Conservation (phyloP, 805 yeast species). For the Saccharomyces mikatae region DNA sequence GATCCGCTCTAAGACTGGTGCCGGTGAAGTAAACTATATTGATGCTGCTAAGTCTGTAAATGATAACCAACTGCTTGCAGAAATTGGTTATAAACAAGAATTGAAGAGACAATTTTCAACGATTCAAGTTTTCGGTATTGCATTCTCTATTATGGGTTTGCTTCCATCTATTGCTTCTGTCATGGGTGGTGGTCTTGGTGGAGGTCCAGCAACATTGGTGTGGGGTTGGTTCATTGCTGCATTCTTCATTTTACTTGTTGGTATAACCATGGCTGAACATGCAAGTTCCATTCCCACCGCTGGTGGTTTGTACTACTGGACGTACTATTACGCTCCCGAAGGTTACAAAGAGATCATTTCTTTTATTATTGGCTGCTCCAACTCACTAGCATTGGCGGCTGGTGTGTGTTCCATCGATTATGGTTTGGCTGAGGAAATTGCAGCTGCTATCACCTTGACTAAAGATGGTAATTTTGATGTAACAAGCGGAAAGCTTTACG, state of each 20-base stretch:
- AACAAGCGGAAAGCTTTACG: slow-evolving; percentile 49
- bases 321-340: slow-evolving; percentile 58
- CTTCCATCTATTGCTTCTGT: slow-evolving; percentile 57
- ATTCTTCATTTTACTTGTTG: slow-evolving; percentile 47
- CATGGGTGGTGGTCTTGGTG: slow-evolving; percentile 43
- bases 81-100: slow-evolving; percentile 65
- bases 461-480: slow-evolving; percentile 49
- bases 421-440: slow-evolving; percentile 54
- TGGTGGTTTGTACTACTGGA: slow-evolving; percentile 68
- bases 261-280: slow-evolving; percentile 55
- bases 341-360: slow-evolving; percentile 43
- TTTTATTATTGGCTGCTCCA: slow-evolving; percentile 58
- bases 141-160: slow-evolving; percentile 66
- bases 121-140: slow-evolving; percentile 60
- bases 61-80: slow-evolving; percentile 22
- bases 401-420: slow-evolving; percentile 62
- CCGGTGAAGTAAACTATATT: slow-evolving; percentile 22
- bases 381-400: slow-evolving; percentile 57
- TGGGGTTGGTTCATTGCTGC: slow-evolving; percentile 67
- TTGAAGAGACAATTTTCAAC: slow-evolving; percentile 53
- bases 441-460: slow-evolving; percentile 49
- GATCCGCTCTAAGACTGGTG: slow-evolving; percentile 15
- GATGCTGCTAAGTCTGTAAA: slow-evolving; percentile 14
- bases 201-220: slow-evolving; percentile 52
- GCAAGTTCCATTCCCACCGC: slow-evolving; percentile 68